These are phyloP conservation scores for Sporisorium sorghi DNA, from an alignment of 1,284 basidiomycete genomes.

Conservation along the genomic window DNA sequence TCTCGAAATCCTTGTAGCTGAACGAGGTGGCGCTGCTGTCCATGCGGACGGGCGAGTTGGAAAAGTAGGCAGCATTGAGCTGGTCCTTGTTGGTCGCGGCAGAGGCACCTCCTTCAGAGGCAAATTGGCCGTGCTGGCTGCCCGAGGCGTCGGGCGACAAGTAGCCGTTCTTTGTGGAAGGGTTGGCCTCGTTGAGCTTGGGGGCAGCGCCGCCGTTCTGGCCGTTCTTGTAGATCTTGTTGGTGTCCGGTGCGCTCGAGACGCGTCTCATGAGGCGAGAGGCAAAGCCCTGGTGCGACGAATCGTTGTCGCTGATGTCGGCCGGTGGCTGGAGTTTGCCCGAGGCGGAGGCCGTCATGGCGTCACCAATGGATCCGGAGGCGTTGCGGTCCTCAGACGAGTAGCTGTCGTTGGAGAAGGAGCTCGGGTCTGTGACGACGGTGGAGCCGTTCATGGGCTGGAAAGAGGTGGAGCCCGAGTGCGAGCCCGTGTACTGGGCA, in stretches of 20 bases:
- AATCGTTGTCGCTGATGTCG: conserved; percentile 37
- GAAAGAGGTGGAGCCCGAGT: conserved; percentile 45
- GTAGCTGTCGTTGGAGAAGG: conserved; percentile 62
- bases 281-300: conserved; percentile 35
- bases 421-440: conserved; percentile 60
- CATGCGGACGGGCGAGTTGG: conserved; percentile 64
- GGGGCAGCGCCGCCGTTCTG: conserved; percentile 21
- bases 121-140: conserved; percentile 30
- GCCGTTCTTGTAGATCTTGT: conserved; percentile 79
- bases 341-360: conserved; percentile 43
- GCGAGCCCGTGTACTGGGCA: conserved; percentile 24
- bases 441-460: conserved; percentile 56
- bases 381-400: conserved; percentile 49
- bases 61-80: conserved; percentile 48
- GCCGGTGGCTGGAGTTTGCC: conserved; percentile 49
- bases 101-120: conserved; percentile 25
- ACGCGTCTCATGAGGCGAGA: conserved; percentile 79
- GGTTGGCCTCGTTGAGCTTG: conserved; percentile 16
- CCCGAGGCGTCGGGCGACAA: conserved; percentile 72
- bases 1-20: conserved; percentile 66
- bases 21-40: conserved; percentile 64
- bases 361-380: conserved; percentile 40
- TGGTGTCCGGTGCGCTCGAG: conserved; percentile 94
- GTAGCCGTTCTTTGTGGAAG: conserved; percentile 36
- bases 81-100: conserved; percentile 26